phyloP scores from a whole-genome alignment of 805 yeast genomes.

The Saccharomycopsis selenospora region DNA sequence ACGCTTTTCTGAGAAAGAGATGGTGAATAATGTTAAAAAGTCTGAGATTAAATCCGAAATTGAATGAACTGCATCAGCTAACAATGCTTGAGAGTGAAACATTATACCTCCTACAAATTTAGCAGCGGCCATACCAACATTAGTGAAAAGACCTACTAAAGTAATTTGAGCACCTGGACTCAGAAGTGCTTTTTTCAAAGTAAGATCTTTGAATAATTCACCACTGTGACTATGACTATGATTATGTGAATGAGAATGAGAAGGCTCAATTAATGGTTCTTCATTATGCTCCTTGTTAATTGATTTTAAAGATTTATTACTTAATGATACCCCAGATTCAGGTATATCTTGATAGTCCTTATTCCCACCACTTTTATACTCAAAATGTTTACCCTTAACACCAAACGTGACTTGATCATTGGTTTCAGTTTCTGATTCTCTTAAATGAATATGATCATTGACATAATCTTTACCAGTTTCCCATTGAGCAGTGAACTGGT shows the following conservation, averaged over 20 bases:
- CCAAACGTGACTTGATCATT: conserved; percentile 36
- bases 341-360: conserved; percentile 6
- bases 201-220: conserved; percentile 14
- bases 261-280: not conserved
- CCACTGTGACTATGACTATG: conserved; percentile 31
- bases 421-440: conserved; percentile 36
- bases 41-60: conserved; percentile 86
- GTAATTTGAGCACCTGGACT: conserved; percentile 92
- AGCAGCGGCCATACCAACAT: conserved; percentile 77
- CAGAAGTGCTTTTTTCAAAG: conserved; percentile 10
- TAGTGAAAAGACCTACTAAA: conserved; percentile 80
- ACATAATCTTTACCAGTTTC: conserved; percentile 16
- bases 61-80: conserved; percentile 95
- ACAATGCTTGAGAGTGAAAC: conserved; percentile 89
- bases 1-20: conserved; percentile 58
- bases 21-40: conserved; percentile 81
- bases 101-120: conserved; percentile 85
- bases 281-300: not conserved
- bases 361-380: conserved; percentile 16
- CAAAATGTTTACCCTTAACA: conserved; percentile 18
- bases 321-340: not conserved
- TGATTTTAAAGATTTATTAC: not conserved
- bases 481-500: conserved; percentile 2
- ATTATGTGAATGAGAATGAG: conserved; percentile 12
- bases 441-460: conserved; percentile 36